phyloP scores from a whole-genome alignment of 345 rosid species.

The Pugionium dolabratum region DNA sequence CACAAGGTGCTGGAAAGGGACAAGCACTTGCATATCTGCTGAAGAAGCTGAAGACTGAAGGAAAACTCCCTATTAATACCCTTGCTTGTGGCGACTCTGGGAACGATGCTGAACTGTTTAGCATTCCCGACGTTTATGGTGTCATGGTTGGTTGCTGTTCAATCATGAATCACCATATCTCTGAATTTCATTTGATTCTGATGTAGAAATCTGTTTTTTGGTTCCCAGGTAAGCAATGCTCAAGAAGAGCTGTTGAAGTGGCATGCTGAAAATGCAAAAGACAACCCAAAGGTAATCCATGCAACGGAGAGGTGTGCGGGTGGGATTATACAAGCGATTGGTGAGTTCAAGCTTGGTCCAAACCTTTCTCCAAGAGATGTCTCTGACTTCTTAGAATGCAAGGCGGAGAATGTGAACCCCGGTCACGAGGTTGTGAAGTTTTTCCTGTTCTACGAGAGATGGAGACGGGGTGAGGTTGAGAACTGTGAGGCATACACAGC shows the following conservation, averaged over 20 bases:
- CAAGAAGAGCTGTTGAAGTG: constrained; percentile 96
- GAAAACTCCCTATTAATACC: constrained; percentile 74
- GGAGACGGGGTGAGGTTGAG: constrained; percentile 92
- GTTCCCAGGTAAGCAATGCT: constrained; percentile 82
- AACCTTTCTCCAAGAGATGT: constrained; percentile 84
- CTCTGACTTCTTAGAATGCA: constrained; percentile 46
- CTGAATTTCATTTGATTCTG: background rate
- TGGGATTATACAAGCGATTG: constrained; percentile 90
- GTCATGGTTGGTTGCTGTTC: constrained; percentile 71
- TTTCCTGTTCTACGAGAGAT: constrained; percentile 76
- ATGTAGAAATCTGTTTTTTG: constrained; percentile 8
- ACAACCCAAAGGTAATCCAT: constrained; percentile 76
- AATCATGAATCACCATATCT: background rate
- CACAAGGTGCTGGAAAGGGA: constrained; percentile 98
- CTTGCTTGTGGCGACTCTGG: constrained; percentile 99
- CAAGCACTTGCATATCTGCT: constrained; percentile 92
- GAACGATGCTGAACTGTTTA: constrained; percentile 93
- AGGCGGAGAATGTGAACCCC: constrained; percentile 47
- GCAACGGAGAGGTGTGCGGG: constrained; percentile 88
- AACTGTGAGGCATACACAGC: constrained; percentile 63
- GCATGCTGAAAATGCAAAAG: constrained; percentile 84
- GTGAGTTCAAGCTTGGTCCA: constrained; percentile 87
- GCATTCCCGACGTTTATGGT: constrained; percentile 86
- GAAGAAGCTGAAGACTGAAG: constrained; percentile 66
- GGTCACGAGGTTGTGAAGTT: constrained; percentile 67